Evolutionary conservation across 2,329 filamentous ascomycete genomes (phyloP).

Genomic region (Fusarium heterosporum): DNA sequence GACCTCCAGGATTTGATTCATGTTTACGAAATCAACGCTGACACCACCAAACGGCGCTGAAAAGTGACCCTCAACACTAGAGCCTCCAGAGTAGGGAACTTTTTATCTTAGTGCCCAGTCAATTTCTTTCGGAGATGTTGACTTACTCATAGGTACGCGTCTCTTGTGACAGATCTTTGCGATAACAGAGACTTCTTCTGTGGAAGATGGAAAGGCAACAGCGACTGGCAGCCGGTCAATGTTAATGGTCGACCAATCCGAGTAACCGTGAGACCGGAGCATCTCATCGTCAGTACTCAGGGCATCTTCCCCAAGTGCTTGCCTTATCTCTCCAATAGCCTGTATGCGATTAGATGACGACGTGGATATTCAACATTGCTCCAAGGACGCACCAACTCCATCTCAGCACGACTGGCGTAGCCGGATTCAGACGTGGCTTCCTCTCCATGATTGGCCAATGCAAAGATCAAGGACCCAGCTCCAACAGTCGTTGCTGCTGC

Average conservation of each 20-base stretch:
- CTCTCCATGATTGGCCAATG: neutral
- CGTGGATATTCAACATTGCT: neutral
- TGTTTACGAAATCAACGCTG: slow-evolving; percentile 87
- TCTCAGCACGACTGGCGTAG: neutral
- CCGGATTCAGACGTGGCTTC: rapidly evolving
- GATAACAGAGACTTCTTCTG: slow-evolving; percentile 68
- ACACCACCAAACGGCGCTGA: slow-evolving; percentile 87
- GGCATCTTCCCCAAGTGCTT: slow-evolving; percentile 61
- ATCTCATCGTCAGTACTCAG: slow-evolving; percentile 72
- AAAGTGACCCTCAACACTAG: slow-evolving; percentile 90
- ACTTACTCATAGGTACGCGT: slow-evolving; percentile 76
- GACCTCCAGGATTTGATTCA: slow-evolving; percentile 83
- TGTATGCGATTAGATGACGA: slow-evolving; percentile 36
- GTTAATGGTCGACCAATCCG: slow-evolving; percentile 73
- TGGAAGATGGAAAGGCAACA: slow-evolving; percentile 71
- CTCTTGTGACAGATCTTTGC: slow-evolving; percentile 77
- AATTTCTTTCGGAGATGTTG: rapidly evolving
- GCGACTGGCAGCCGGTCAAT: slow-evolving; percentile 70
- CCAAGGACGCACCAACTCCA: neutral
- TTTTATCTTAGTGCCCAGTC: rapidly evolving
- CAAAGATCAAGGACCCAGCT: neutral
- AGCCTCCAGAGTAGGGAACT: slow-evolving; percentile 84
- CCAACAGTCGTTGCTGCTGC: neutral
- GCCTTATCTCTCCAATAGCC: slow-evolving; percentile 67
- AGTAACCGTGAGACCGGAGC: slow-evolving; percentile 71